phyloP scores from a whole-genome alignment of 441 rosid species.

The Codiaeum variegatum region DNA sequence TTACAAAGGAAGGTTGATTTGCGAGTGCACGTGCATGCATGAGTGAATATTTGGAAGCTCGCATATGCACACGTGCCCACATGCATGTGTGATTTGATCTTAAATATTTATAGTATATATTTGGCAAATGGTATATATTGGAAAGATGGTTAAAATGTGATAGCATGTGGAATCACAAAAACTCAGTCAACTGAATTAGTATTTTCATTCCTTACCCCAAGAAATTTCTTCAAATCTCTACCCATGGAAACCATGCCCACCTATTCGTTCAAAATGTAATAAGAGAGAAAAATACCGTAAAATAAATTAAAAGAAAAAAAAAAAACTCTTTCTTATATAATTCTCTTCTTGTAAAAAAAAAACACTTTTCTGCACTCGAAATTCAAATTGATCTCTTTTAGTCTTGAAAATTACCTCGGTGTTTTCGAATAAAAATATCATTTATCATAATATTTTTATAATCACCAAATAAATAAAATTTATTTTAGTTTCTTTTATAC shows the following conservation, averaged over 20 bases:
- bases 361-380: too few relatives aligned
- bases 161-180: conserved; percentile 18
- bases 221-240: not conserved
- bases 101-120: conserved; percentile 10
- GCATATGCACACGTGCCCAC: conserved; percentile 76
- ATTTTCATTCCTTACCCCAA: conserved; percentile 10
- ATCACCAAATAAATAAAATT: too few relatives aligned
- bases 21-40: conserved; percentile 88
- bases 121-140: not conserved
- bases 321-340: too few relatives aligned
- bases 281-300: too few relatives aligned
- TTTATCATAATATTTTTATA: too few relatives aligned
- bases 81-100: conserved; percentile 49
- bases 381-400: too few relatives aligned
- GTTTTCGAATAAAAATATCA: too few relatives aligned
- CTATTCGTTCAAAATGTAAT: not conserved
- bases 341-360: too few relatives aligned
- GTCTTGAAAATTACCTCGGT: too few relatives aligned
- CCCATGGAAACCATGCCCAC: not conserved
- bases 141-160: conserved; percentile 16
- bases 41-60: conserved; percentile 62
- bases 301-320: too few relatives aligned
- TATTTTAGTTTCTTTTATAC: too few relatives aligned
- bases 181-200: conserved; percentile 17
- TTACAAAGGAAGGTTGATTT: conserved; percentile 41